phyloP scores from a whole-genome alignment of 768 basidiomycete species.

The Boletales sp. region DNA sequence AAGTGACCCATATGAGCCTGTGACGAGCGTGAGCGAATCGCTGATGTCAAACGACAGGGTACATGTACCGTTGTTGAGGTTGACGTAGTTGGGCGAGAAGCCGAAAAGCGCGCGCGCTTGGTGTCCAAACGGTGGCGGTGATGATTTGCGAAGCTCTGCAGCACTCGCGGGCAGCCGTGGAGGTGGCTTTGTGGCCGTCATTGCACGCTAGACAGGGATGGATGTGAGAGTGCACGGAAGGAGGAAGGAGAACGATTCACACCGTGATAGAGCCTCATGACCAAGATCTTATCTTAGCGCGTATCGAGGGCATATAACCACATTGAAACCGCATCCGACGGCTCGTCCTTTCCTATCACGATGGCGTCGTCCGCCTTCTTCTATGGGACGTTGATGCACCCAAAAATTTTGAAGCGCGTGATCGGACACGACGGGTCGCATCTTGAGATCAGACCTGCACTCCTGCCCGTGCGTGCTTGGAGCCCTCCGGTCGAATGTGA shows the following conservation, averaged over 20 bases:
- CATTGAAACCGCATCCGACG: neutral
- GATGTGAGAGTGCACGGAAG: too few species aligned
- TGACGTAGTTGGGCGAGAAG: too few species aligned
- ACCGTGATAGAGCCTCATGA: too few species aligned
- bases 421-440: slow-evolving; percentile 63
- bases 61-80: too few species aligned
- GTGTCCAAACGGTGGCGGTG: too few species aligned
- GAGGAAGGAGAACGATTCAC: too few species aligned
- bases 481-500: neutral
- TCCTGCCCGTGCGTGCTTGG: slow-evolving; percentile 55
- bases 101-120: too few species aligned
- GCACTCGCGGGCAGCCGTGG: too few species aligned
- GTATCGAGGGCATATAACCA: neutral
- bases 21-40: neutral
- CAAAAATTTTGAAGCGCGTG: slow-evolving; percentile 73
- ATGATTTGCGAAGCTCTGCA: too few species aligned
- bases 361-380: slow-evolving; percentile 60
- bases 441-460: slow-evolving; percentile 67
- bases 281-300: neutral
- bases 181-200: too few species aligned
- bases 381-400: slow-evolving; percentile 91
- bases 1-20: slow-evolving; percentile 59
- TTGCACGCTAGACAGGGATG: too few species aligned
- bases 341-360: neutral
- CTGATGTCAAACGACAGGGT: neutral